These are phyloP conservation scores for Cryptococcus sp. DNA, from an alignment of 1,284 basidiomycete genomes.

Conservation along the genomic window DNA sequence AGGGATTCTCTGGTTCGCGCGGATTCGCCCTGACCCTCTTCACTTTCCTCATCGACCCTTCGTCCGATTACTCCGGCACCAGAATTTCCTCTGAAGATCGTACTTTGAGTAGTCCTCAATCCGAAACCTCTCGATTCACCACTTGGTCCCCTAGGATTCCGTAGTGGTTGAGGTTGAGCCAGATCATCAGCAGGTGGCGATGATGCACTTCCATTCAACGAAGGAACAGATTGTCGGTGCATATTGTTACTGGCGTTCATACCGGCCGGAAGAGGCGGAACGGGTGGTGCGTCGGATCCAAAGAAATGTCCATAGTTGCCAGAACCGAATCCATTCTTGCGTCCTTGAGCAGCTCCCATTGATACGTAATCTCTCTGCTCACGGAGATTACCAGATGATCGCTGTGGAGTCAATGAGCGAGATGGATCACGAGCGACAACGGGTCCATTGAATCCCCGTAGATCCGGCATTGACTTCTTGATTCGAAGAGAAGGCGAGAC, in stretches of 20 bases:
- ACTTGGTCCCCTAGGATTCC: slow-evolving; percentile 42
- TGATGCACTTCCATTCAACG: neutral
- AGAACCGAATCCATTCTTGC: slow-evolving; percentile 19
- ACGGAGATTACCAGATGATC: slow-evolving; percentile 85
- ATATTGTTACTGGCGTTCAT: slow-evolving; percentile 5
- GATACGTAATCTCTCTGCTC: slow-evolving; percentile 55
- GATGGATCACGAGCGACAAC: slow-evolving; percentile 68
- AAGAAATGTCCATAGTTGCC: slow-evolving; percentile 29
- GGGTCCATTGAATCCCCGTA: slow-evolving; percentile 54
- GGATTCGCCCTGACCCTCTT: slow-evolving; percentile 13
- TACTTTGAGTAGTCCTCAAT: slow-evolving; percentile 13
- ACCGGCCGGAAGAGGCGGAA: slow-evolving; percentile 34
- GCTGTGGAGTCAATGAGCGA: slow-evolving; percentile 71
- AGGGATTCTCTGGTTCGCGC: neutral
- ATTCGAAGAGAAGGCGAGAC: slow-evolving; percentile 62
- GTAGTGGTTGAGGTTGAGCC: slow-evolving; percentile 22
- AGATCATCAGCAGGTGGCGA: slow-evolving; percentile 2
- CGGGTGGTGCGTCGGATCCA: slow-evolving; percentile 32
- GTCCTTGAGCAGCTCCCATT: slow-evolving; percentile 31
- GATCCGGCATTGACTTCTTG: slow-evolving; percentile 89
- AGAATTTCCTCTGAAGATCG: slow-evolving; percentile 7
- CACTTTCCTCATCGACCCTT: slow-evolving; percentile 33
- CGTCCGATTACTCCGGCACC: slow-evolving; percentile 13
- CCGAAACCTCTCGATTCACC: slow-evolving; percentile 38
- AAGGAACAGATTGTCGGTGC: neutral